Conservation (phyloP, 192 early-diverging fungal species). For the Blastocladiella britannica region DNA sequence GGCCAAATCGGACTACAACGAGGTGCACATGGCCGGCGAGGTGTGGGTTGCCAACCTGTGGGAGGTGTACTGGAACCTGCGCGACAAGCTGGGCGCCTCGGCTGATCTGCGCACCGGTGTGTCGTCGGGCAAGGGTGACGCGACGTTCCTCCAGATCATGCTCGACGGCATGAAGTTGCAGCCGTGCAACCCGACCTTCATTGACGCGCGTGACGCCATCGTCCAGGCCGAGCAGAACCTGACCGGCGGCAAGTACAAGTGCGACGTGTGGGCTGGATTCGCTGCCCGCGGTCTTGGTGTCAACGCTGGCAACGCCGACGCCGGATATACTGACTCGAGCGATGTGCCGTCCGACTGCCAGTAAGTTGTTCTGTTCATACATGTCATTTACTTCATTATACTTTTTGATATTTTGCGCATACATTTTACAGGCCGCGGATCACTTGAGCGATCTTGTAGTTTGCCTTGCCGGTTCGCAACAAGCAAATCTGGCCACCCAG, state of each 20-base stretch:
- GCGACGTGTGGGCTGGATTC: slow-evolving; percentile 17
- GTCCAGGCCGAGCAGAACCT: slow-evolving; percentile 10
- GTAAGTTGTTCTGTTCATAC: no score
- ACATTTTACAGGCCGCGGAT: no score
- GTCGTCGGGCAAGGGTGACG: slow-evolving; percentile 20
- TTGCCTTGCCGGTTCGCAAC: slow-evolving; percentile 57
- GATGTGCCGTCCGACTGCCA: neutral
- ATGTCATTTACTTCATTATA: no score
- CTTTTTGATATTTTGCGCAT: no score
- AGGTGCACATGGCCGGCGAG: slow-evolving; percentile 2
- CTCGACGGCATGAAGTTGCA: slow-evolving; percentile 16
- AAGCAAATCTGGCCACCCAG: slow-evolving; percentile 44
- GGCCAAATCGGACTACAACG: neutral
- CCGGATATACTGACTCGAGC: neutral
- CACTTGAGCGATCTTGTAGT: slow-evolving; percentile 37
- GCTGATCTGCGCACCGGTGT: slow-evolving; percentile 9
- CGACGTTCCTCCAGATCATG: slow-evolving; percentile 21
- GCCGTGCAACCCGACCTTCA: slow-evolving; percentile 20
- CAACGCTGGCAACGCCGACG: no score
- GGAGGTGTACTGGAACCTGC: slow-evolving; percentile 57
- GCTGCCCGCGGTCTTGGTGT: slow-evolving; percentile 25
- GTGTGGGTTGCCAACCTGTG: slow-evolving; percentile 87
- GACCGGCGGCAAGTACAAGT: slow-evolving; percentile 13
- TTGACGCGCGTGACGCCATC: slow-evolving; percentile 18
- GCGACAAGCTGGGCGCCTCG: slow-evolving; percentile 33